Evolutionary conservation across 2,329 filamentous ascomycete species (phyloP).

Genomic region (Rutstroemia sp.): DNA sequence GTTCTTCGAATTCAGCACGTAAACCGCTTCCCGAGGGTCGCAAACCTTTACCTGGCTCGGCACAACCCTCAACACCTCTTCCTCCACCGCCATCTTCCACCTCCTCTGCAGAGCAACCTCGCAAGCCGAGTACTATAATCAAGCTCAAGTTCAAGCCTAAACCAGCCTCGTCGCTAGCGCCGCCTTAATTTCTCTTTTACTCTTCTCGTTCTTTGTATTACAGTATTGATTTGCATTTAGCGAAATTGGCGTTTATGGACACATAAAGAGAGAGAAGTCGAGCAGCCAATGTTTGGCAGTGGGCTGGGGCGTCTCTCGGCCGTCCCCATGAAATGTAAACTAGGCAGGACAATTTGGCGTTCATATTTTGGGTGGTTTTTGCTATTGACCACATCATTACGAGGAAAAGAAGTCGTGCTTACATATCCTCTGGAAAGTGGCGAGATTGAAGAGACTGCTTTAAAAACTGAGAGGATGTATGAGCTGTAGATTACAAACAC

Average conservation of each 20-base stretch:
- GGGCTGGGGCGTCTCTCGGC: too few species aligned
- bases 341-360: not conserved
- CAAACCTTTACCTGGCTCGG: constrained; percentile 12
- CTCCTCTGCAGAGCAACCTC: not conserved
- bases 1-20: constrained; percentile 5
- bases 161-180: not conserved
- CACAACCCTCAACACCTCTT: not conserved
- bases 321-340: not conserved
- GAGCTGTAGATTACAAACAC: too few species aligned
- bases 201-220: not conserved
- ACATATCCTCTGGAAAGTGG: too few species aligned
- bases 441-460: too few species aligned
- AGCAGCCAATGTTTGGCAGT: not conserved
- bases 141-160: not conserved
- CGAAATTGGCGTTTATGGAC: not conserved
- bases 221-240: not conserved
- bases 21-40: constrained; percentile 17
- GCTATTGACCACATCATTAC: not conserved
- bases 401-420: not conserved
- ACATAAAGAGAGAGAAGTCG: not conserved
- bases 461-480: too few species aligned
- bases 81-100: not conserved
- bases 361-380: not conserved
- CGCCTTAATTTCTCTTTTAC: not conserved
- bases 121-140: not conserved